Evolutionary conservation across 768 basidiomycete species (phyloP).

Genomic region (Russula earlei): DNA sequence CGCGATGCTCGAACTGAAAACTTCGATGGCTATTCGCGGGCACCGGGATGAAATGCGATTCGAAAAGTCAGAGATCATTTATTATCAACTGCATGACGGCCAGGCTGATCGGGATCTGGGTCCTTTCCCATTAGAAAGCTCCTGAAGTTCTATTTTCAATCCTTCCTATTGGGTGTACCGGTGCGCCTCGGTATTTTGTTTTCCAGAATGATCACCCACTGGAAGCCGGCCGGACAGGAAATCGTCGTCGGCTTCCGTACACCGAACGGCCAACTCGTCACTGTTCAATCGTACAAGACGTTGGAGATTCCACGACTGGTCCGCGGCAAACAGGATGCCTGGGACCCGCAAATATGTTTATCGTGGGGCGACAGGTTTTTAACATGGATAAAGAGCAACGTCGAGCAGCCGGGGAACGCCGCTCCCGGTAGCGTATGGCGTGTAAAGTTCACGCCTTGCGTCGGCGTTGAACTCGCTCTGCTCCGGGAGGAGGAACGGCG

Average conservation of each 20-base stretch:
- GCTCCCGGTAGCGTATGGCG: slow-evolving; percentile 49
- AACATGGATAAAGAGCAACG: slow-evolving; percentile 33
- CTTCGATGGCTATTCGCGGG: slow-evolving; percentile 62
- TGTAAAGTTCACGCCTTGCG: slow-evolving; percentile 49
- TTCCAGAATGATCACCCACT: slow-evolving; percentile 1
- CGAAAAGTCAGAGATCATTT: slow-evolving; percentile 49
- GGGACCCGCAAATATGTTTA: slow-evolving; percentile 70
- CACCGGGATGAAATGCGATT: slow-evolving; percentile 60
- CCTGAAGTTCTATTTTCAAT: slow-evolving; percentile 89
- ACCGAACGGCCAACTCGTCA: slow-evolving; percentile 55
- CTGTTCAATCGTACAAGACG: slow-evolving; percentile 66
- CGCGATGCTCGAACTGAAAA: slow-evolving; percentile 80
- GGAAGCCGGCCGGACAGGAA: slow-evolving; percentile 40
- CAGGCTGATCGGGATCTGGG: background rate
- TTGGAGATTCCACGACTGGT: slow-evolving; percentile 70
- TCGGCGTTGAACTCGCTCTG: slow-evolving; percentile 41
- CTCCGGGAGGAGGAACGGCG: slow-evolving; percentile 41
- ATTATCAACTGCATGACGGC: background rate
- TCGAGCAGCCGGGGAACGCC: background rate
- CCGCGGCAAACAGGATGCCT: slow-evolving; percentile 61
- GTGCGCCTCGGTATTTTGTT: slow-evolving; percentile 27
- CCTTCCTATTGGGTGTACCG: slow-evolving; percentile 86
- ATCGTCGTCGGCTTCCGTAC: slow-evolving; percentile 85
- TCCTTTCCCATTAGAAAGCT: slow-evolving; percentile 50
- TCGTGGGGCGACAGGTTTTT: slow-evolving; percentile 64